phyloP scores from a whole-genome alignment of 371 early-diverging fungal genomes.

The Choanephora cucurbitarum region DNA sequence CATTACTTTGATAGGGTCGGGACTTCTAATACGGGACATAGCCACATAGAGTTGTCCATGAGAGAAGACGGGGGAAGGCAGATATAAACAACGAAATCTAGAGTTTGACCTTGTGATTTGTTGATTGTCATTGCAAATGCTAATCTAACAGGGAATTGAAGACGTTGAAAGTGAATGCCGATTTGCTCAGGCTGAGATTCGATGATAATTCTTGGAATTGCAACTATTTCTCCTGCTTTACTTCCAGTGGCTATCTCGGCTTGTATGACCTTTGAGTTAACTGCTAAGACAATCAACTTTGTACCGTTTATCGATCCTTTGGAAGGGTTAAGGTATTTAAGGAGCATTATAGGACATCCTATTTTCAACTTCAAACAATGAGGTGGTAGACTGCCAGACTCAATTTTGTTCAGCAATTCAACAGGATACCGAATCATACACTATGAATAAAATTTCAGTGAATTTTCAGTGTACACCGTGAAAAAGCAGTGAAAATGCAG shows the following conservation, averaged over 20 bases:
- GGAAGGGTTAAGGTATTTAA: conserved; percentile 25
- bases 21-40: conserved; percentile 1
- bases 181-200: neutral
- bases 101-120: conserved; percentile 34
- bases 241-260: conserved; percentile 2
- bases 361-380: conserved; percentile 23
- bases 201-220: neutral
- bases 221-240: neutral
- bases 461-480: no score
- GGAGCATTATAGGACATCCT: conserved; percentile 31
- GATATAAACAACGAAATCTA: conserved; percentile 22
- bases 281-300: neutral
- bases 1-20: neutral
- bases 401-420: conserved; percentile 11
- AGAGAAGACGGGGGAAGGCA: conserved; percentile 14
- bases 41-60: conserved; percentile 15
- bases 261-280: neutral
- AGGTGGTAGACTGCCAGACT: conserved; percentile 22
- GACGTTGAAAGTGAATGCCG: neutral
- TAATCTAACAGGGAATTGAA: conserved; percentile 27
- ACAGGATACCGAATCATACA: neutral
- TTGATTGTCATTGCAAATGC: conserved; percentile 37
- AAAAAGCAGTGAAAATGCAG: no score
- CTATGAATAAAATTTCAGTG: no score
- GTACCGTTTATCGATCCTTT: conserved; percentile 34